Evolutionary conservation across 2,329 filamentous ascomycete genomes (phyloP).

Genomic region (Aspergillus texensis): DNA sequence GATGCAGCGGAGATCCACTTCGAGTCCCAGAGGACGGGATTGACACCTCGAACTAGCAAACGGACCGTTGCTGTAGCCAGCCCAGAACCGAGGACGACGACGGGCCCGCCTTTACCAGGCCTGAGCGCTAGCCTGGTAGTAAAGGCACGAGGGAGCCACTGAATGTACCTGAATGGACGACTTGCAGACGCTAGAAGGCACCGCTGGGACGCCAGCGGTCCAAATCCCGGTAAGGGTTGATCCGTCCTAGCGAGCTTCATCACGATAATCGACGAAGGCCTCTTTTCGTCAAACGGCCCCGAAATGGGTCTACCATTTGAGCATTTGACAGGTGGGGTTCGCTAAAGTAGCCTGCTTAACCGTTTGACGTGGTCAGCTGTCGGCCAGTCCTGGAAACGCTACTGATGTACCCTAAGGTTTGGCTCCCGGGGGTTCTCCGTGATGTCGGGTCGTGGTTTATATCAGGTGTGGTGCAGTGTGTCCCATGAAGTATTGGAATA

Average conservation of each 20-base stretch:
- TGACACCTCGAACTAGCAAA: not conserved
- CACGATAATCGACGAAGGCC: too few relatives aligned
- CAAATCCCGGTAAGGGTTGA: not conserved
- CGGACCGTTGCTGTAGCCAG: not conserved
- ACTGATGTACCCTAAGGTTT: not conserved
- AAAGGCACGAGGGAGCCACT: not conserved
- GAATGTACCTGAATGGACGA: not conserved
- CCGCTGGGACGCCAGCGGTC: not conserved
- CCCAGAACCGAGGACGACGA: not conserved
- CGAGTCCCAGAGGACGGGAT: not conserved
- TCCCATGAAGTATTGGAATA: not conserved
- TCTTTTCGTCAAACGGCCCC: not conserved
- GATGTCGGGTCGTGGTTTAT: not conserved
- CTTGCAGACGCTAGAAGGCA: not conserved
- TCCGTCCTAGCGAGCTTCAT: not conserved
- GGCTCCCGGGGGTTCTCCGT: not conserved
- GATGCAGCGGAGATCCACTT: not conserved
- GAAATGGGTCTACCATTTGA: not conserved
- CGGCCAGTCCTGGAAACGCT: not conserved
- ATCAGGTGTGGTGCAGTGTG: not conserved
- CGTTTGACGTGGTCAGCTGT: not conserved
- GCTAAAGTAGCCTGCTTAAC: not conserved
- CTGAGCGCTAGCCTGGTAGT: not conserved
- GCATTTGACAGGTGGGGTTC: not conserved
- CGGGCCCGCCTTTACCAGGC: not conserved